Base-by-base conservation (phyloP, 2,329 filamentous ascomycete genomes). In the Pseudocercospora eumusae region DNA sequence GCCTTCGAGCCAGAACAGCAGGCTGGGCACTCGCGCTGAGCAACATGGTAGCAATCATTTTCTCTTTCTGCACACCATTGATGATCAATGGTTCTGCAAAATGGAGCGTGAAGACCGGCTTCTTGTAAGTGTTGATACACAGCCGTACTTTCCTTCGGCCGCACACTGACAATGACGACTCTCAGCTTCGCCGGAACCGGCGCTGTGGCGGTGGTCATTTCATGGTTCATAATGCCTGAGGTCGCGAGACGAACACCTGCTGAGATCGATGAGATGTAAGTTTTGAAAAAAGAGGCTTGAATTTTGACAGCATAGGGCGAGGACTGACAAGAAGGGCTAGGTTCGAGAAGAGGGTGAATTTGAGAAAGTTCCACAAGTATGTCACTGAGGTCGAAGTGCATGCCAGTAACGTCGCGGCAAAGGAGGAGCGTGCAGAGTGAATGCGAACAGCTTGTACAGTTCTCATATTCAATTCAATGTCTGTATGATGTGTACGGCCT, bases 41-140 rank as follows among this genome's bases (percentile, higher is more conserved):
- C 0, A 80, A 80, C 54, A 54, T 75, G 27, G 67, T 80, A 10
- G 75, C 72, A 10, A 78, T 79, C 62, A 77, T 80, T 75, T 79
- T 80, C 57, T 79, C 75, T 57, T 80, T 80, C 68, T 77, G 74
- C 59, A 80, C 78, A 0, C 79, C 78, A 1, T 55, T 79, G 8
- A 80, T 80, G 78, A 79, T 80, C 57, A 79, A 80, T 45, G 76
- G 73, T 0, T 61, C 62, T 0, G 58, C 64, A 6, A 63, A 75
- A n/a, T 81, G 79, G 78, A 78, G 78, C 5, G 75, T 80, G 1
- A 79, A 78, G 64, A 80, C 78, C 0, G 79, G 78, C 0, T 80
- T 80, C 56, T 80, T 80, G 78, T 77, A 60, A 59, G 75, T 71
- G 23, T 31, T 21, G 7, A 13, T 20, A 40, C 20, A 53, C 31